These are phyloP conservation scores for Aspergillus cavernicola DNA, from an alignment of 495 filamentous ascomycete species.

Conservation along the genomic window DNA sequence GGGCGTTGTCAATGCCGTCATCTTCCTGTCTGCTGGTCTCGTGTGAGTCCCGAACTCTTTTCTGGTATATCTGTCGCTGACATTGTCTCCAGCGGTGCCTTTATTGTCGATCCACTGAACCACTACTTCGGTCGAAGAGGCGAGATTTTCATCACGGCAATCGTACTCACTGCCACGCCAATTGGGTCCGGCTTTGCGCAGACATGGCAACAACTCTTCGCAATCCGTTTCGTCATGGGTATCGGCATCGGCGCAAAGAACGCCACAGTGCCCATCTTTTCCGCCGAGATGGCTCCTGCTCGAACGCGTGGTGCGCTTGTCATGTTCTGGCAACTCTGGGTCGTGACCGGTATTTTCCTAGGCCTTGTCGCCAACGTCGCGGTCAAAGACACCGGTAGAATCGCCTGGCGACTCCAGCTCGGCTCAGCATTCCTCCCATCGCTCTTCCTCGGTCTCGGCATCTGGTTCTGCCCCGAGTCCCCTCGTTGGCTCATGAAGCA, in stretches of 20 bases:
- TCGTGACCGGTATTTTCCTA: slow-evolving; percentile 50
- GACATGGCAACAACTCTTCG: slow-evolving; percentile 53
- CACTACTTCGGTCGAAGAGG: slow-evolving; percentile 52
- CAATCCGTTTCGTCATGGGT: slow-evolving; percentile 53
- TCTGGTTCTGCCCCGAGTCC: slow-evolving; percentile 64
- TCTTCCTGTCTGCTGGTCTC: slow-evolving; percentile 28
- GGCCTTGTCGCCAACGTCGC: slow-evolving; percentile 60
- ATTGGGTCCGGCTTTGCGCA: slow-evolving; percentile 50
- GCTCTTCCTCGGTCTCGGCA: slow-evolving; percentile 54
- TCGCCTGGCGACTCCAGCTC: slow-evolving; percentile 64
- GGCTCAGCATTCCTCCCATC: slow-evolving; percentile 67
- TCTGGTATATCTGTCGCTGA: background rate
- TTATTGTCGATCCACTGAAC: slow-evolving; percentile 52
- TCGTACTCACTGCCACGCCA: slow-evolving; percentile 46
- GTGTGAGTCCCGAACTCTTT: slow-evolving; percentile 38
- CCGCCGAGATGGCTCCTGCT: slow-evolving; percentile 59
- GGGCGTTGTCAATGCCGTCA: slow-evolving; percentile 53
- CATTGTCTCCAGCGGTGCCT: slow-evolving; percentile 48
- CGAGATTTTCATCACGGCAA: slow-evolving; percentile 53
- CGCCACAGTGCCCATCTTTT: slow-evolving; percentile 61
- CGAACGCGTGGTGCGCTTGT: slow-evolving; percentile 60
- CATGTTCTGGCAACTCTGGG: slow-evolving; percentile 62
- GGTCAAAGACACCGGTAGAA: slow-evolving; percentile 50
- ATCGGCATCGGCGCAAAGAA: slow-evolving; percentile 62
- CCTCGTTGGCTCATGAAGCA: slow-evolving; percentile 67